These are phyloP conservation scores for Rhodotorula babjevae DNA, from an alignment of 768 basidiomycete species.

Conservation along the genomic window DNA sequence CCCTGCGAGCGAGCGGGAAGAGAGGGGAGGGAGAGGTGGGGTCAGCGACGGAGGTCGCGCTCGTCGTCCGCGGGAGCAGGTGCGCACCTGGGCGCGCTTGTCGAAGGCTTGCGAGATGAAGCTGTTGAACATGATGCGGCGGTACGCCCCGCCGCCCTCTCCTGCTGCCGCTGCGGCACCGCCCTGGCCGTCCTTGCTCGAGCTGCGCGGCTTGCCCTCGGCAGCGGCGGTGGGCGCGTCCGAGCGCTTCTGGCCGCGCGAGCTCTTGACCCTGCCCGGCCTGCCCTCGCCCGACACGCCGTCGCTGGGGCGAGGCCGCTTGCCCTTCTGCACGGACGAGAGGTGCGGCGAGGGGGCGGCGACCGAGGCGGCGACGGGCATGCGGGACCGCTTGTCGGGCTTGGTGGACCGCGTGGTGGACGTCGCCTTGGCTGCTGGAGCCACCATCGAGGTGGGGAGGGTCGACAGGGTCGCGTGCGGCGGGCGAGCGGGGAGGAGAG, in stretches of 20 bases:
- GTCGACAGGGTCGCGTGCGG: not conserved
- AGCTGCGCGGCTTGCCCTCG: conserved; percentile 4
- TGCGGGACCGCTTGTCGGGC: not conserved
- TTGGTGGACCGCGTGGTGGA: not conserved
- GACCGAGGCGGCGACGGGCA: not conserved
- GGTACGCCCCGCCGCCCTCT: conserved; percentile 4
- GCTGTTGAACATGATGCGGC: conserved; percentile 68
- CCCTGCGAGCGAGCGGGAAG: conserved; percentile 53
- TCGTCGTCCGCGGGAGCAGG: conserved; percentile 11
- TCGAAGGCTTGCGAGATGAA: conserved; percentile 76
- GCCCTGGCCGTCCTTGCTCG: not conserved
- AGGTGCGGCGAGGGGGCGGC: not conserved
- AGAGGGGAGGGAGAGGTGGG: too few species aligned
- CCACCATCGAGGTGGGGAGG: not conserved
- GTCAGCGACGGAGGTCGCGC: conserved; percentile 8
- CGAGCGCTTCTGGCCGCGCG: conserved; percentile 7
- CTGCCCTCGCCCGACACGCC: conserved; percentile 1
- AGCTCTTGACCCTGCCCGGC: conserved; percentile 15
- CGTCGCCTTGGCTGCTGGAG: not conserved
- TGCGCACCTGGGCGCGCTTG: conserved; percentile 63
- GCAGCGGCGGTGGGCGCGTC: not conserved
- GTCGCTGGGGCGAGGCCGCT: not conserved
- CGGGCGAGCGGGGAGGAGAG: not conserved
- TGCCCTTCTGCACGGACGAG: not conserved
- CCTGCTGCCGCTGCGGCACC: not conserved